phyloP scores from a whole-genome alignment of 345 rosid genomes.

The Murraya paniculata region DNA sequence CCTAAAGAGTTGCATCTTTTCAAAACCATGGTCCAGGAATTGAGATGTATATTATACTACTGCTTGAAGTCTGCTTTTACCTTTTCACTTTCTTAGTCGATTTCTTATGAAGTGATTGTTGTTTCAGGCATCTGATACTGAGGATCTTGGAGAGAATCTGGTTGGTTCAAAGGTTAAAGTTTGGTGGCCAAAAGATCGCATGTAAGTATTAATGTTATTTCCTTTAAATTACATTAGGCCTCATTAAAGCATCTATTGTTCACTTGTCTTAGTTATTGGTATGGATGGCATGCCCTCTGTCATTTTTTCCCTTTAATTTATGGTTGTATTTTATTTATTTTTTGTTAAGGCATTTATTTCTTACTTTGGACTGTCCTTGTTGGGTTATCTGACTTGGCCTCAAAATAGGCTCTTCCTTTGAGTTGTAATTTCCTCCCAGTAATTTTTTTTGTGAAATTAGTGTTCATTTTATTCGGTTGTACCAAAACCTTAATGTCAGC shows the following conservation, averaged over 20 bases:
- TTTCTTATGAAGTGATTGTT: constrained; percentile 22
- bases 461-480: background rate
- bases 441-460: background rate
- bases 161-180: constrained; percentile 78
- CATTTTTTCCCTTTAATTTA: background rate
- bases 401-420: background rate
- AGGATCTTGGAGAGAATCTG: constrained; percentile 43
- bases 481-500: background rate
- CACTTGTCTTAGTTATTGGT: background rate
- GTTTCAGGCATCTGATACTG: constrained; percentile 53
- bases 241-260: background rate
- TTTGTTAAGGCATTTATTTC: background rate
- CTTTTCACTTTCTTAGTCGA: background rate
- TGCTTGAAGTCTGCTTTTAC: background rate
- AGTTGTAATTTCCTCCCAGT: background rate
- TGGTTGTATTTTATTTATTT: background rate
- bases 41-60: background rate
- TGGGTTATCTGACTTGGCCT: background rate
- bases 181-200: constrained; percentile 89
- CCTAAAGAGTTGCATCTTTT: background rate
- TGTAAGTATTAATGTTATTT: constrained; percentile 41
- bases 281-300: background rate
- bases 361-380: background rate
- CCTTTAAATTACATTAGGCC: background rate
- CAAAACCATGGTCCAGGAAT: background rate